Evolutionary conservation across 148 eudicot species (phyloP).

Genomic region (Rhododendron henanense): DNA sequence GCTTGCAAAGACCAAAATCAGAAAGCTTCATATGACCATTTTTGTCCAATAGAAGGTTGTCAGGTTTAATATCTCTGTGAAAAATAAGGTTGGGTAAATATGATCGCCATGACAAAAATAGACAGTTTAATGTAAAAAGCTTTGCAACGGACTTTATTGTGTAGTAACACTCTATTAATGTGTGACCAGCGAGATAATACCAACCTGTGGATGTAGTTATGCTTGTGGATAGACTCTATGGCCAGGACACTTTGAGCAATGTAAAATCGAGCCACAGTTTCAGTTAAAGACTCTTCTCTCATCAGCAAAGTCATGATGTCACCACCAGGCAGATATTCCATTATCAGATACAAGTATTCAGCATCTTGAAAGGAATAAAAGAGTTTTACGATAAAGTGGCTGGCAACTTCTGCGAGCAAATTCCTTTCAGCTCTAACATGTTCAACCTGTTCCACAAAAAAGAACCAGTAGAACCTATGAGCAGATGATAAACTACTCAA

Average conservation of each 20-base stretch:
- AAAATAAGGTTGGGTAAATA: not conserved
- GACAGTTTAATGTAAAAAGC: not conserved
- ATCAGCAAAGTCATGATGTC: slow-evolving; percentile 75
- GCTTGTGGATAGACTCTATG: slow-evolving; percentile 69
- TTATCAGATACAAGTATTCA: slow-evolving; percentile 58
- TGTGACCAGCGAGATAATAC: not conserved
- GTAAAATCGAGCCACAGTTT: slow-evolving; percentile 64
- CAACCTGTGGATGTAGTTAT: slow-evolving; percentile 73
- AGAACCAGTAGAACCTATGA: slow-evolving; percentile 1
- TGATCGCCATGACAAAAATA: not conserved
- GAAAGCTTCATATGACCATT: slow-evolving; percentile 77
- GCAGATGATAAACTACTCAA: not conserved
- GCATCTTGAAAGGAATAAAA: slow-evolving; percentile 74
- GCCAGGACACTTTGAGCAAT: slow-evolving; percentile 66
- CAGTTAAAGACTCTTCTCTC: slow-evolving; percentile 67
- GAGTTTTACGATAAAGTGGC: slow-evolving; percentile 63
- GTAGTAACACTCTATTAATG: not conserved
- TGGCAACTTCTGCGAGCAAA: slow-evolving; percentile 67
- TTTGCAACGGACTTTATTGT: not conserved
- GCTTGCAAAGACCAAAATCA: slow-evolving; percentile 82
- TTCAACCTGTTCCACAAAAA: slow-evolving; percentile 42
- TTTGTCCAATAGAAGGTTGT: slow-evolving; percentile 62
- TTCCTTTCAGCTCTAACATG: slow-evolving; percentile 77
- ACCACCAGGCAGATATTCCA: slow-evolving; percentile 83
- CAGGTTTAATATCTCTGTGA: slow-evolving; percentile 71